Evolutionary conservation across 441 rosid species (phyloP).

Genomic region (Manihot esculenta): DNA sequence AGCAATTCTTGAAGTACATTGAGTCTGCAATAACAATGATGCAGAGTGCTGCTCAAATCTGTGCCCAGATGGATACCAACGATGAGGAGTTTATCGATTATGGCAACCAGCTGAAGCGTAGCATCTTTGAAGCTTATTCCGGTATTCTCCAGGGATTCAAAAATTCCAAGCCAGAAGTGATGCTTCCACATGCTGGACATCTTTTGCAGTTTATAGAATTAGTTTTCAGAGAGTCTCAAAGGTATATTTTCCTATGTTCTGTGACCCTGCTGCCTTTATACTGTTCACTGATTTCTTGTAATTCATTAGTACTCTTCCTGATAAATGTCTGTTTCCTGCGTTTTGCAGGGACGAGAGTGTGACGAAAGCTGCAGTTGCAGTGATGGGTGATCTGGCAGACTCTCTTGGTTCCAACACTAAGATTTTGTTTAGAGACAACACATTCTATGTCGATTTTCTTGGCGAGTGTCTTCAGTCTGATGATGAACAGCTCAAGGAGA

Average conservation of each 20-base stretch:
- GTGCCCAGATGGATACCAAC: constrained; percentile 60
- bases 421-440: constrained; percentile 56
- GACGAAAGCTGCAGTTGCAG: constrained; percentile 89
- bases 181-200: constrained; percentile 83
- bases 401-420: constrained; percentile 75
- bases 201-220: constrained; percentile 79
- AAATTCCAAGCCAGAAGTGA: constrained; percentile 66
- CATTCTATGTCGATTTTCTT: constrained; percentile 60
- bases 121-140: constrained; percentile 91
- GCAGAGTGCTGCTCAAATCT: constrained; percentile 77
- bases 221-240: constrained; percentile 63
- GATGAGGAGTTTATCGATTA: constrained; percentile 87
- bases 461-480: constrained; percentile 77
- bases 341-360: constrained; percentile 74
- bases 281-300: neutral
- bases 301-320: neutral
- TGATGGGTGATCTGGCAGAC: constrained; percentile 94
- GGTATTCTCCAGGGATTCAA: constrained; percentile 97
- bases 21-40: constrained; percentile 59
- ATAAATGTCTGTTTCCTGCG: neutral
- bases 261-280: neutral
- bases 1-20: constrained; percentile 72
- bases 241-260: constrained; percentile 38
- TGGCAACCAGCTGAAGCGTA: constrained; percentile 75
- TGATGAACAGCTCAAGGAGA: constrained; percentile 81